Base-by-base conservation (phyloP, 1,284 basidiomycete genomes). In the Rhodotorula sp. region DNA sequence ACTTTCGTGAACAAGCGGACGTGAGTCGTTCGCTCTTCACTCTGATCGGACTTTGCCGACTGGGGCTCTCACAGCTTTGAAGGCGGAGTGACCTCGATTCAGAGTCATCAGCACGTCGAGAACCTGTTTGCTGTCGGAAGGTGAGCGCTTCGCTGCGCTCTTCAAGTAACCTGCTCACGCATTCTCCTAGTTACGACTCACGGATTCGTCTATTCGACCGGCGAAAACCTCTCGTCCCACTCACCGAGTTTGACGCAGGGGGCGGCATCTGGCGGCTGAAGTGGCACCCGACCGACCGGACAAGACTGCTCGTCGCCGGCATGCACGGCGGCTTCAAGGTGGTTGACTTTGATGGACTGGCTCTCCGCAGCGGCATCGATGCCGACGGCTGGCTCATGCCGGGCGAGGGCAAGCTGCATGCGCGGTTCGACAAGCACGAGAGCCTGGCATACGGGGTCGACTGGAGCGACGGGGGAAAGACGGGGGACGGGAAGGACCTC, bases 291-390 rank as follows among this genome's bases (percentile, higher is more conserved):
- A 84, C 83, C 1, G 71, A 83, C 1, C 71, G 77, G 5, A 77
- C 84, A 31, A 89, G 94, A 75, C 83, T 99, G 1, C 84, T 98
- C 37, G 87, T 94, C 16, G 96, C 93, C 0, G 92, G 91, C 78
- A 99, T 99, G 96, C 94, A 97, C 78, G 93, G 92, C 72, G 95
- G 96, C 2, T 95, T 93, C 85, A 95, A 94, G 76, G 84, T 94
- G 11, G 80, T 94, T 46, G 82, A 80, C 2, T 86, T 89, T 69
- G 56, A 62, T 37, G 72, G 9, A 26, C 59, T 68, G 40, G 54
- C 31, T 22, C 46, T 62, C 48, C 31, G 60, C 31, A 28, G 64
- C 68, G 24, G 76, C 65, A 46, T 31, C 28, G 58, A 67, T 65
- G 37, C 63, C 51, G 70, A 75, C 52, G 69, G 69, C 57, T 64